Evolutionary conservation across 1,284 basidiomycete species (phyloP), one percentile per base, ranked within the genome.

Genomic region (Thecaphora frezii): DNA sequence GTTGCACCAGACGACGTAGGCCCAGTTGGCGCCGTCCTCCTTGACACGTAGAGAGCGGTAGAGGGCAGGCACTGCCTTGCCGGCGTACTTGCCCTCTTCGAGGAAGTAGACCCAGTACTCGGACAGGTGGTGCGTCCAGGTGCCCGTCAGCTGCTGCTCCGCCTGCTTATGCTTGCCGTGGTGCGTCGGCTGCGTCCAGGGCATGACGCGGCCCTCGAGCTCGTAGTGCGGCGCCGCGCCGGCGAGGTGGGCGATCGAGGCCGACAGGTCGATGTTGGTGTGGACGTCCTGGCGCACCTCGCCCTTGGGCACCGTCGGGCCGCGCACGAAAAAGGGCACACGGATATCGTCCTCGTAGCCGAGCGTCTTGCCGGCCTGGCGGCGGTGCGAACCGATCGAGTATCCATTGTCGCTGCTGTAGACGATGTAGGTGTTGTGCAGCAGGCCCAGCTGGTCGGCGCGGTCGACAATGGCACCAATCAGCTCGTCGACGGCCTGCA

Each of bases 191-290:
- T 19, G n/a, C n/a, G 7, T 19, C 42, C 48, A 44, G 23, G 43
- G 22, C 42, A 50, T 50, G 21, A 50, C 47, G 16, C 42, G 18
- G 1, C 48, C 48, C 16, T 50, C 48, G 7, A 50, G 33, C 5
- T 50, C 48, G 36, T 50, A 50, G 42, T 42, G 43, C 30, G 42
- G 22, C 40, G 38, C 22, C n/a, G 40, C 40, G 3, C 28, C 25
- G 2, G 40, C 40, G 10, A 22, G 9, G 2, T 49, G 24, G 5
- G 42, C 48, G 25, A 50, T 50, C 23, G 42, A 44, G 2, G 48
- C 48, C 4, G 42, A n/a, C 9, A 50, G 42, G 16, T 50, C 48
- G 24, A 50, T 50, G 42, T 44, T 50, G 48, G 42, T 50, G 48
- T 50, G 28, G 3, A 50, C 33, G 30, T 42, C 22, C 18, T 50